Conservation (phyloP, 257 asterid genomes). For the Solanum tacnaense region DNA sequence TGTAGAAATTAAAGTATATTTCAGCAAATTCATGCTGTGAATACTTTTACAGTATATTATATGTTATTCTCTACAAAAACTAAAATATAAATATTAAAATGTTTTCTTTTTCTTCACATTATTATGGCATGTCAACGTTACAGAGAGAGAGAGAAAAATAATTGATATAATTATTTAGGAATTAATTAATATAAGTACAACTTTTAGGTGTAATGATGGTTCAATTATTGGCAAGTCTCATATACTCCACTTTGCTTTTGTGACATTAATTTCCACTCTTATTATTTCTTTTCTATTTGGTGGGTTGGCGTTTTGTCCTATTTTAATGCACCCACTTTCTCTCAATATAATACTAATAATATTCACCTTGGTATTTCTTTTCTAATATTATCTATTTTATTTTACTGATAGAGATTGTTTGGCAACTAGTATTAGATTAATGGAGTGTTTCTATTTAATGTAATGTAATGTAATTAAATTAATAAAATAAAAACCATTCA, state of each 20-base stretch:
- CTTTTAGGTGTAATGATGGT: slow-evolving; percentile 75
- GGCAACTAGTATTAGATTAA: slow-evolving; percentile 1
- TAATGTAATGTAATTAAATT: not conserved
- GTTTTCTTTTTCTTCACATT: not conserved
- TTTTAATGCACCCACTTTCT: slow-evolving; percentile 27
- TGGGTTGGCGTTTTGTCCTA: slow-evolving; percentile 42
- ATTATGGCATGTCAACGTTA: not conserved
- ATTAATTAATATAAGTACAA: slow-evolving; percentile 4
- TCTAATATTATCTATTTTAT: not conserved
- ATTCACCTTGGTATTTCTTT: slow-evolving; percentile 10
- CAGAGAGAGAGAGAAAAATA: not conserved
- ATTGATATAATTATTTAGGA: not conserved
- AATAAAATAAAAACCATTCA: not conserved
- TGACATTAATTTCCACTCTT: slow-evolving; percentile 56
- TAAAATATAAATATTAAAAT: not conserved
- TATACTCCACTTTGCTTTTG: slow-evolving; percentile 15
- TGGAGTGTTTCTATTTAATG: slow-evolving; percentile 6
- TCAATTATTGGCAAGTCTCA: slow-evolving; percentile 56
- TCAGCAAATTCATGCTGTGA: not conserved
- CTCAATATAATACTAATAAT: not conserved
- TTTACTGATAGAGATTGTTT: slow-evolving; percentile 2
- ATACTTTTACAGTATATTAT: not conserved
- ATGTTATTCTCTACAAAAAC: not conserved
- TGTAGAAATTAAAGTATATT: not conserved
- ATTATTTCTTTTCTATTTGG: slow-evolving; percentile 29